phyloP scores from a whole-genome alignment of 805 yeast genomes.

The Nakazawaea wyomingensis region DNA sequence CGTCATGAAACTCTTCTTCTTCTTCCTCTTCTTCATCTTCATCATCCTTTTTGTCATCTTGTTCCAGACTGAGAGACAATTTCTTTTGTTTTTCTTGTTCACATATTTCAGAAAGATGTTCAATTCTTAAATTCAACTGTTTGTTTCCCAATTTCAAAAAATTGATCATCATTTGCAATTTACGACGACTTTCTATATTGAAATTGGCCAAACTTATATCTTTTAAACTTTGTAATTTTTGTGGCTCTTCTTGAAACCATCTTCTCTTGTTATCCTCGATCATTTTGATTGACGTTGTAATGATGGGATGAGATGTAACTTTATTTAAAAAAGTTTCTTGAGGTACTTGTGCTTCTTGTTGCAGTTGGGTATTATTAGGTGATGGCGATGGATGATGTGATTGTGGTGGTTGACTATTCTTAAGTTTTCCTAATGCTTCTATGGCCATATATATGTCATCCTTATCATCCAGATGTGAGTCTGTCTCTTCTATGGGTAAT shows the following conservation, averaged over 20 bases:
- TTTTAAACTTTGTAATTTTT: slow-evolving; percentile 25
- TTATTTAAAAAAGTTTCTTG: slow-evolving; percentile 27
- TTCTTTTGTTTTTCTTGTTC: slow-evolving; percentile 16
- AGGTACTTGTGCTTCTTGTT: slow-evolving; percentile 3
- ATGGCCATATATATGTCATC: slow-evolving; percentile 23
- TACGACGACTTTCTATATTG: slow-evolving; percentile 62
- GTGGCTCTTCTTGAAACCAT: slow-evolving; percentile 14
- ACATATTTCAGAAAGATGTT: slow-evolving; percentile 35
- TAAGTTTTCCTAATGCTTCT: slow-evolving; percentile 25
- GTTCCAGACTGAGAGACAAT: slow-evolving; percentile 17
- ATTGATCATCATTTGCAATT: slow-evolving; percentile 74
- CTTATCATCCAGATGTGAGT: background rate
- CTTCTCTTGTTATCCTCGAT: slow-evolving; percentile 23
- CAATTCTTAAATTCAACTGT: slow-evolving; percentile 64
- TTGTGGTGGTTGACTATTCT: slow-evolving; percentile 3
- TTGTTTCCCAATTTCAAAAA: slow-evolving; percentile 76
- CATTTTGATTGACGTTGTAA: slow-evolving; percentile 30
- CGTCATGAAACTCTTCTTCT: slow-evolving; percentile 13
- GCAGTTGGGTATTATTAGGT: background rate
- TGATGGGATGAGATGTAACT: slow-evolving; percentile 31
- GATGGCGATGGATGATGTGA: background rate
- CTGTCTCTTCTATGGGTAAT: background rate
- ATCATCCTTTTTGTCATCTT: slow-evolving; percentile 9
- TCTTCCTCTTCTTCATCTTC: background rate
- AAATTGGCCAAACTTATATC: slow-evolving; percentile 29